Base-by-base conservation (phyloP, 2,329 filamentous ascomycete genomes). In the Chaetomium strumarium region DNA sequence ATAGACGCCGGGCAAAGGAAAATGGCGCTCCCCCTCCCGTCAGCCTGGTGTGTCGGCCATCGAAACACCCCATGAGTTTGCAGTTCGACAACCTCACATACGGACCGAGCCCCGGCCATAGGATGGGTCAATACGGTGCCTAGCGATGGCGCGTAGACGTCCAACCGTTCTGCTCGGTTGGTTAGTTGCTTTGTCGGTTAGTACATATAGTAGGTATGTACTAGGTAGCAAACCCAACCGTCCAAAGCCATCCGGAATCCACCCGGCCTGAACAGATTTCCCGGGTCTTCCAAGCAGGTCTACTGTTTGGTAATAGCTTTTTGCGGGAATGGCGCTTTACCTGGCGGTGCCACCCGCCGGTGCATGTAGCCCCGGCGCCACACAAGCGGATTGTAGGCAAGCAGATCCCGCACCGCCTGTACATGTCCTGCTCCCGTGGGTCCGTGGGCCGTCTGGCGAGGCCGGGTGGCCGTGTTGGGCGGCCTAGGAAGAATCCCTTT, bases 401-500 rank as follows among this genome's bases (percentile, higher is more conserved):
- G 29, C 31, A 38, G 44, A 44, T 46, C 44, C 17, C 51, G 39
- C 38, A 33, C 46, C 49, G 40, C 46, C 12, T 31, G 31, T n/a
- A 6, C 10, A 31, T 8, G 8, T 29, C 14, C 13, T 19, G 11
- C 29, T 38, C n/a, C 34, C 46, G 46, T 29, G 31, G 31, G 14
- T 44, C 42, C 42, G 31, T 37, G 38, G 47, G 51, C 41, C 51
- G 50, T 31, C 20, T 44, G 19, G 40, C 17, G 12, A 13, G 48
- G 48, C 48, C 47, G 17, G 45, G 45, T 41, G 55, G 55, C 50
- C 55, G 24, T 41, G 19, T 53, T 43, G 41, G 36, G 47, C 37
- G 52, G 55, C 55, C 55, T 16, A 43, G 50, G 41, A 16, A 46
- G n/a, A 33, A 31, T 33, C 50, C 52, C 45, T 46, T 34, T 40